A percentile compares a stretch with the other conserved stretches of the same genome.
phyloP scores from a whole-genome alignment of 805 yeast species.

The fission yeast (Schizosaccharomyces pombe) region ASM294v3 CU329670.1:579001-579500 shows the following conservation, averaged over 20 bases:
- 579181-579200: slow-evolving; percentile 14
- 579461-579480: no score
- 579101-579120: slow-evolving; percentile 6
- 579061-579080: slow-evolving; percentile 8
- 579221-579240: slow-evolving; percentile 8
- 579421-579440: no score
- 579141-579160: slow-evolving; percentile 19
- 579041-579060: slow-evolving; percentile 6
- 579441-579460: no score
- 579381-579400: no score
- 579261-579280: neutral
- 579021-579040: slow-evolving; percentile 3
- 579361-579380: no score
- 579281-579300: no score
- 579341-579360: no score
- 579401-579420: no score
- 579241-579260: no score
- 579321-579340: no score
- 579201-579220: slow-evolving; percentile 24
- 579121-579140: slow-evolving; percentile 20
- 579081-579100: slow-evolving; percentile 6
- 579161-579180: slow-evolving; percentile 14
- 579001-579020: slow-evolving; percentile 5
- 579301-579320: no score
- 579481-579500: no score